Evolutionary conservation across 208 protist species (phyloP).

Genomic region (Trypanosoma boissoni): DNA sequence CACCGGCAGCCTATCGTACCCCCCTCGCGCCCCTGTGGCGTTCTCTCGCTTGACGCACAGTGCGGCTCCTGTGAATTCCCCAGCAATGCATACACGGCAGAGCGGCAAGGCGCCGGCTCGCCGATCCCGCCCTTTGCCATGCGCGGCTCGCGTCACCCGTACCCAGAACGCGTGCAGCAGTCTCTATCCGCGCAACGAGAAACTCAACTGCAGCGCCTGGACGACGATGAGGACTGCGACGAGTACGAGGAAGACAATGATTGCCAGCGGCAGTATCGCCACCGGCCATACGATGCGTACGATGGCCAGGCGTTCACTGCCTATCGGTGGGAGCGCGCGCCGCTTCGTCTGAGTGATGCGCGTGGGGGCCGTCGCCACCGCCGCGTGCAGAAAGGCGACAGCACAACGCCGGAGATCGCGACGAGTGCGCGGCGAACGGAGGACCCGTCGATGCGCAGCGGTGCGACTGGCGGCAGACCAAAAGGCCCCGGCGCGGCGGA

Average conservation of each 20-base stretch:
- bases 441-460: constrained; percentile 21
- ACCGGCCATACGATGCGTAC: too few species aligned
- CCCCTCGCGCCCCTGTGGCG: neutral
- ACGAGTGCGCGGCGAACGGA: constrained; percentile 23
- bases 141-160: too few species aligned
- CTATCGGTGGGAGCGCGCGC: too few species aligned
- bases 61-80: too few species aligned
- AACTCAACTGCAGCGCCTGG: too few species aligned
- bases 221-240: too few species aligned
- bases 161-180: too few species aligned
- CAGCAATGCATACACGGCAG: constrained; percentile 9
- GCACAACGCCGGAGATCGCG: constrained; percentile 25
- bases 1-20: neutral
- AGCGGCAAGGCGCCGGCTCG: neutral
- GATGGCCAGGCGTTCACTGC: too few species aligned
- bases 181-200: too few species aligned
- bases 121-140: constrained; percentile 4
- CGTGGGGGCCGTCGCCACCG: neutral
- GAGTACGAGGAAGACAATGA: too few species aligned
- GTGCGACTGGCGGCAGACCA: constrained; percentile 4
- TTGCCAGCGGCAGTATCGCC: too few species aligned
- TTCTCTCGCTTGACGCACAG: neutral
- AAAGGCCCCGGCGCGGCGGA: neutral
- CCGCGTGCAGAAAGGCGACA: constrained; percentile 2
- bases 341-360: too few species aligned